phyloP scores from a whole-genome alignment of 2,329 filamentous ascomycete species.

The Nigrospora oryzae region DNA sequence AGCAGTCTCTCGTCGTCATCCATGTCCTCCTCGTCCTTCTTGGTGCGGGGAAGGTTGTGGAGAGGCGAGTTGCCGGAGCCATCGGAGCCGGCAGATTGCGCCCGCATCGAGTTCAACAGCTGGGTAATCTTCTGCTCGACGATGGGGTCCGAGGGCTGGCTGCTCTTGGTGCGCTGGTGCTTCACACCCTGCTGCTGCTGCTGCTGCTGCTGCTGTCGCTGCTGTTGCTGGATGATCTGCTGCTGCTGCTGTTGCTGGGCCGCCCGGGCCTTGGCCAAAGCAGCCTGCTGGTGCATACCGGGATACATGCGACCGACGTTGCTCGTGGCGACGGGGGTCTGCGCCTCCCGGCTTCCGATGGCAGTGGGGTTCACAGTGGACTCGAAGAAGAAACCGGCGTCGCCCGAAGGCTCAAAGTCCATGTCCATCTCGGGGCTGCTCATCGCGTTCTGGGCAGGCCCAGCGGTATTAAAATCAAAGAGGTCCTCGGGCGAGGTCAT shows the following conservation, averaged over 20 bases:
- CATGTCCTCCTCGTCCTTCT: conserved; percentile 98
- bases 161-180: conserved; percentile 41
- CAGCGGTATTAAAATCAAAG: conserved; percentile 63
- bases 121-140: conserved; percentile 92
- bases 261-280: conserved; percentile 63
- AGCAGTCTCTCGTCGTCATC: conserved; percentile 91
- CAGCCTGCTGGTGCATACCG: conserved; percentile 85
- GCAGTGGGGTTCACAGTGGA: conserved; percentile 62
- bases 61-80: conserved; percentile 40
- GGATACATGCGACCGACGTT: conserved; percentile 74
- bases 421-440: conserved; percentile 61
- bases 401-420: conserved; percentile 50
- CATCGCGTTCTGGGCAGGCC: conserved; percentile 51
- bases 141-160: conserved; percentile 54
- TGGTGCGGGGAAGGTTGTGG: conserved; percentile 63
- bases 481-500: conserved; percentile 52
- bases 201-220: conserved; percentile 45
- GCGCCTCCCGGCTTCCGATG: conserved; percentile 55
- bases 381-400: conserved; percentile 59
- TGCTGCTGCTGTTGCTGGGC: conserved; percentile 49
- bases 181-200: conserved; percentile 20
- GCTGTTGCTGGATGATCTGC: conserved; percentile 55
- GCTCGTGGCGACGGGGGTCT: conserved; percentile 40
- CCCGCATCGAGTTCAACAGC: conserved; percentile 84
- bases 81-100: conserved; percentile 52